phyloP scores from a whole-genome alignment of 177 flowering plant species.

The Telopea speciosissima region DNA sequence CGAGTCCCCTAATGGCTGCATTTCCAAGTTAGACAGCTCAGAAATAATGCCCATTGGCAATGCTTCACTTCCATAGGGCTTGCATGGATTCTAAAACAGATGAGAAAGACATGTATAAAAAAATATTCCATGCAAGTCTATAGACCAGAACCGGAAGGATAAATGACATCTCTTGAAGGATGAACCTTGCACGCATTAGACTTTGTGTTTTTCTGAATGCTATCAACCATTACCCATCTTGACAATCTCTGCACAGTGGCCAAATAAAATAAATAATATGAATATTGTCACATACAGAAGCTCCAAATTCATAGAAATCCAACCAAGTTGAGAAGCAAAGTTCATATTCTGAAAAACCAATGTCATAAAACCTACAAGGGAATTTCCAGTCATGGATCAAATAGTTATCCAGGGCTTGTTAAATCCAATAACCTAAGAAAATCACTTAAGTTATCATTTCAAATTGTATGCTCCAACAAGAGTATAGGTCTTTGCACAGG shows the following conservation, averaged over 20 bases:
- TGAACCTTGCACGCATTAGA: conserved; percentile 45
- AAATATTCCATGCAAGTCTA: background rate
- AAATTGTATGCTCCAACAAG: too few relatives aligned
- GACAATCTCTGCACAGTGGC: conserved; percentile 39
- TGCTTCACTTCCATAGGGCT: conserved; percentile 62
- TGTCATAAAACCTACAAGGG: background rate
- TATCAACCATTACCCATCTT: conserved; percentile 28
- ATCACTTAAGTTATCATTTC: too few relatives aligned
- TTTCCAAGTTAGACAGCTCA: conserved; percentile 55
- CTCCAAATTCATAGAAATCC: too few relatives aligned
- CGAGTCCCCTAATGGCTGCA: conserved; percentile 73
- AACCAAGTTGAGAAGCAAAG: background rate
- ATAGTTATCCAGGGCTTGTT: background rate
- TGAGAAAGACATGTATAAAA: conserved; percentile 8
- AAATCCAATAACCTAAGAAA: background rate
- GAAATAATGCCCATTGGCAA: conserved; percentile 68
- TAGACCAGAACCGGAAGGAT: background rate
- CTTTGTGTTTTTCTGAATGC: conserved; percentile 11
- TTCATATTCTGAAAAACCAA: background rate
- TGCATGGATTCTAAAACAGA: conserved; percentile 47
- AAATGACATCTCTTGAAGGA: background rate
- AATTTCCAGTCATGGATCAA: background rate
- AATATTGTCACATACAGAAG: background rate
- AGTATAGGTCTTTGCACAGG: too few relatives aligned
- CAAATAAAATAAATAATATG: background rate